Evolutionary conservation across 371 early-diverging fungal genomes (phyloP).

Genomic region (Mucor plumbeus): DNA sequence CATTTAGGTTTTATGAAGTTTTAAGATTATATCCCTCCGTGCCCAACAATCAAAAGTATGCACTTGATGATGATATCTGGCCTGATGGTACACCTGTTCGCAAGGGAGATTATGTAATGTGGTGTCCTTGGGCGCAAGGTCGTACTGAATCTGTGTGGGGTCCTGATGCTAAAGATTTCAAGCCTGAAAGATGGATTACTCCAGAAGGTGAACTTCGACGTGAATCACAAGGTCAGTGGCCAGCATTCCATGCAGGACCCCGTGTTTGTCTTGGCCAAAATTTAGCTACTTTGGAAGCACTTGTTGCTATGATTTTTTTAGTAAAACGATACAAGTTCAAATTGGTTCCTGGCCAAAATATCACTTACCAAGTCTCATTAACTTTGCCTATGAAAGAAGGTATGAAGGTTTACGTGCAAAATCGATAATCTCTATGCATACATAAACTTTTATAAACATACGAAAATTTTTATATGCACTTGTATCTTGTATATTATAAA

Average conservation of each 20-base stretch:
- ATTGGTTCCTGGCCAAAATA: conserved; percentile 41
- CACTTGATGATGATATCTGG: conserved; percentile 65
- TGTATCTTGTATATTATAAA: too few relatives aligned
- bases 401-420: conserved; percentile 41
- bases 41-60: conserved; percentile 68
- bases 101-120: conserved; percentile 59
- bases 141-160: conserved; percentile 64
- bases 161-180: conserved; percentile 57
- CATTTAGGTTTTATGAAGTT: conserved; percentile 54
- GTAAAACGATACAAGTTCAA: conserved; percentile 47
- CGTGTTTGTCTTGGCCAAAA: conserved; percentile 68
- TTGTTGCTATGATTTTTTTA: conserved; percentile 45
- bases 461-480: too few relatives aligned
- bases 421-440: background rate
- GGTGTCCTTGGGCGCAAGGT: conserved; percentile 63
- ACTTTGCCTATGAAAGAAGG: conserved; percentile 58
- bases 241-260: conserved; percentile 72
- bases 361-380: conserved; percentile 42
- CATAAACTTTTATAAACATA: too few relatives aligned
- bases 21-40: conserved; percentile 76
- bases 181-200: conserved; percentile 68
- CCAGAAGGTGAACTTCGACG: conserved; percentile 40
- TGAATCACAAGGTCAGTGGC: conserved; percentile 50
- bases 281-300: conserved; percentile 51
- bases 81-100: conserved; percentile 71